Evolutionary conservation across 768 basidiomycete genomes (phyloP).

Genomic region (Mycena haematopus): DNA sequence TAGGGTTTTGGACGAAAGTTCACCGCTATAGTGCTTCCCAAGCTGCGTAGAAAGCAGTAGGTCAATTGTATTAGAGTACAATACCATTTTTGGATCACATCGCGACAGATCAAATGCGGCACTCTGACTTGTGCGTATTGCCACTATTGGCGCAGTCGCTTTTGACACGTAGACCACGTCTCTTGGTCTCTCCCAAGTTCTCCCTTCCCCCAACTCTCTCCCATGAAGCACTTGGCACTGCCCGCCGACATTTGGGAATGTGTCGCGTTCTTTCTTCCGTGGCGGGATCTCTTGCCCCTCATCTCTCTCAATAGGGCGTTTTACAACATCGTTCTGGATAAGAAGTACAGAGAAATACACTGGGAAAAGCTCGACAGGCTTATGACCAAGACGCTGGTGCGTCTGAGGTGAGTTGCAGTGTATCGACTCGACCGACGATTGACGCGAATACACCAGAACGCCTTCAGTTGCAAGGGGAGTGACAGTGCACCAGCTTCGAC

Average conservation of each 20-base stretch:
- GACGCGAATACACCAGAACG: slow-evolving; percentile 31
- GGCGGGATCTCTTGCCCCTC: slow-evolving; percentile 23
- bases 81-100: too few species aligned
- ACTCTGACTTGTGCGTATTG: too few species aligned
- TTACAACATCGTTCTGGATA: slow-evolving; percentile 39
- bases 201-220: too few species aligned
- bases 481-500: too few species aligned
- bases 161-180: slow-evolving; percentile 1
- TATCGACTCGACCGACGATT: not conserved
- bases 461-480: slow-evolving; percentile 36
- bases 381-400: slow-evolving; percentile 36
- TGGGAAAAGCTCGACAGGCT: slow-evolving; percentile 41
- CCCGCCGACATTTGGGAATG: slow-evolving; percentile 43
- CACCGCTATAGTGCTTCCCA: too few species aligned
- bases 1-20: too few species aligned
- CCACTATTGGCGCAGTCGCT: not conserved
- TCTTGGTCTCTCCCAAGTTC: not conserved
- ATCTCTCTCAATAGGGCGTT: slow-evolving; percentile 44
- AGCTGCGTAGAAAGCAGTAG: too few species aligned
- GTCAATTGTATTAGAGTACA: too few species aligned
- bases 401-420: slow-evolving; percentile 37
- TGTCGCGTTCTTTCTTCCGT: slow-evolving; percentile 33
- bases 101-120: too few species aligned
- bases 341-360: slow-evolving; percentile 38
- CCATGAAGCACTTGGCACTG: slow-evolving; percentile 1